A percentile compares a stretch with the other conserved stretches of the same genome.
These are phyloP conservation scores for Sporothrix curviconia DNA, from an alignment of 2,329 filamentous ascomycete species.

Conservation along the genomic window DNA sequence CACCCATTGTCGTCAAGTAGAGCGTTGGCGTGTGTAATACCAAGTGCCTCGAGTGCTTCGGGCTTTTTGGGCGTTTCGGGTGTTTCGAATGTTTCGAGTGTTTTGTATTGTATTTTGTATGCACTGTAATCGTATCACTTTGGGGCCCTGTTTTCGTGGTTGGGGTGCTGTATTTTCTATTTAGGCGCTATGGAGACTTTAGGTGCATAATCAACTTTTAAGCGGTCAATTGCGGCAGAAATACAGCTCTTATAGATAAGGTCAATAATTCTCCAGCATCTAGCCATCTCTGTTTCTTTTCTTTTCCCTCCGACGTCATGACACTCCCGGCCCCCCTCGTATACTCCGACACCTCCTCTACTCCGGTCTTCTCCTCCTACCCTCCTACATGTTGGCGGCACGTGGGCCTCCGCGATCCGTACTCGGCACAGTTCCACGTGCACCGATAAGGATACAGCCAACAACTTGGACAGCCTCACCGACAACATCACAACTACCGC, in stretches of 20 bases:
- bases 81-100: not conserved
- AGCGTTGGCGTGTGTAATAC: not conserved
- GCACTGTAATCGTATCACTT: too few species aligned
- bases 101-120: not conserved
- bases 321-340: not conserved
- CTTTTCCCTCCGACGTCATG: not conserved
- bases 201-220: not conserved
- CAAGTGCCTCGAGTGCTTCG: too few species aligned
- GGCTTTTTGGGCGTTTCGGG: too few species aligned
- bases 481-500: not conserved
- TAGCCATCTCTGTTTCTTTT: not conserved
- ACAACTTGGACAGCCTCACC: not conserved
- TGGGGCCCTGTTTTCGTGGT: not conserved
- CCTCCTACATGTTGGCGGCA: constrained; percentile 11
- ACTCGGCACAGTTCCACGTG: not conserved
- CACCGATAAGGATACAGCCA: not conserved
- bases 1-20: constrained; percentile 4
- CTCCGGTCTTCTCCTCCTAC: not conserved
- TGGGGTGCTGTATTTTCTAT: not conserved
- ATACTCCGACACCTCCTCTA: not conserved
- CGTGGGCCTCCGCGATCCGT: not conserved
- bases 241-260: constrained; percentile 1
- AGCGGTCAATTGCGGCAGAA: constrained; percentile 1
- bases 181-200: not conserved
- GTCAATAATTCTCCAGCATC: not conserved